These are phyloP conservation scores for Begonia masoniana DNA, from an alignment of 306 rosid species.

Conservation along the genomic window DNA sequence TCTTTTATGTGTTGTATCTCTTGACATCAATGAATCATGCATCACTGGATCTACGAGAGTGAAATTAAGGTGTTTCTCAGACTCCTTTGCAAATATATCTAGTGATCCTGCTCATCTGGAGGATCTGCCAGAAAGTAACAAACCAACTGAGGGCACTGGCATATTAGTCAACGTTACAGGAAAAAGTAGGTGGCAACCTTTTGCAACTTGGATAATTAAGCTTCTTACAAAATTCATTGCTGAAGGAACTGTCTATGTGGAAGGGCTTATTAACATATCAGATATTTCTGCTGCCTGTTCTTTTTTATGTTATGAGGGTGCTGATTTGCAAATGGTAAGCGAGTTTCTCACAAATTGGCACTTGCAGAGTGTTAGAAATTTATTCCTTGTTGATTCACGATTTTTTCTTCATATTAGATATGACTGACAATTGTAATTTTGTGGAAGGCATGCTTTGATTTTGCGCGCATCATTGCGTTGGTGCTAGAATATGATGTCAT, in stretches of 20 bases:
- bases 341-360: background rate
- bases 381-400: too few relatives aligned
- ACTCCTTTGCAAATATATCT: constrained; percentile 33
- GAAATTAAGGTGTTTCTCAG: constrained; percentile 48
- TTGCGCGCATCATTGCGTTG: constrained; percentile 41
- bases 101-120: constrained; percentile 41
- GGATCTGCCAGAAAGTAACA: constrained; percentile 41
- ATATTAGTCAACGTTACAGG: constrained; percentile 47
- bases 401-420: too few relatives aligned
- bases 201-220: constrained; percentile 75
- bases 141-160: constrained; percentile 53
- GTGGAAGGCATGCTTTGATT: constrained; percentile 84
- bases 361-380: too few relatives aligned
- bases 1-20: constrained; percentile 41
- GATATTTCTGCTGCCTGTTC: constrained; percentile 64
- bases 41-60: constrained; percentile 25
- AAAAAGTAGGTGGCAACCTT: constrained; percentile 60
- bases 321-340: constrained; percentile 79
- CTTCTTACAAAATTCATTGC: constrained; percentile 61
- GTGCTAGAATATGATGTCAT: constrained; percentile 42
- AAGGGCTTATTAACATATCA: constrained; percentile 51
- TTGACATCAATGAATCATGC: constrained; percentile 18
- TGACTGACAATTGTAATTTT: constrained; percentile 11
- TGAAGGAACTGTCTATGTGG: constrained; percentile 80
- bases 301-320: constrained; percentile 69